Base-by-base conservation (phyloP, 371 early-diverging fungal species). In the Mortierella sp. region DNA sequence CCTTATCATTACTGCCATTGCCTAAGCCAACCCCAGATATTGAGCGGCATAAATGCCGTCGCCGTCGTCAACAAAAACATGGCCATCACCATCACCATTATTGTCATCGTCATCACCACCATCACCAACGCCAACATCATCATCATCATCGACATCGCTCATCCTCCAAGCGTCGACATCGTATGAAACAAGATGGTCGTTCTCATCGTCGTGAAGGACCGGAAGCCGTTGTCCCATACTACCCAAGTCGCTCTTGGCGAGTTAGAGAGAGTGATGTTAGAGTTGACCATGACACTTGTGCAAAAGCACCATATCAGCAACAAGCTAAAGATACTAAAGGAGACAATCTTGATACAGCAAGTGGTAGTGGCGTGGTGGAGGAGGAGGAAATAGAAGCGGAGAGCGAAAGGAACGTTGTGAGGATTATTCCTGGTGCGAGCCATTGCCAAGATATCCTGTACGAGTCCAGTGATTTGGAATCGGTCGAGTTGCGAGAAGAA, bases 401-500 rank as follows among this genome's bases (percentile, higher is more conserved):
- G 8, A 64, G 28, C 10, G 61, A 70, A 9, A 58, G 52, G 26
- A 80, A 47, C 1, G 70, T 65, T 22, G 35, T 80, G 30, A 54
- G 75, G 37, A 80, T 80, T 22, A 80, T 80, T 16, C 70, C 81
- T 0, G 66, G 73, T 3, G 73, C 81, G 5, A 75, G 81, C 18
- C 76, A 80, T 47, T 80, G 81, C 43, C 81, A 75, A 24, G 81
- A 75, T 55, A 80, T 80, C 45, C 54, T 80, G 24, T 80, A 75
- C 51, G 75, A 75, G 22, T 80, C 75, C n/a, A 66, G 39, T n/a
- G 75, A 80, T 54, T 62, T 54, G 16, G 52, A 68, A 6, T 75
- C 72, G 55, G 58, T 26, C 0, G 64, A 72, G 45, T 30, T 75
- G 18, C 58, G 66, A 58, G 69, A 63, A 43, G 72, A 75, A 37